Evolutionary conservation across 768 basidiomycete species (phyloP).

Genomic region (Leucosporidium creatinivorum): DNA sequence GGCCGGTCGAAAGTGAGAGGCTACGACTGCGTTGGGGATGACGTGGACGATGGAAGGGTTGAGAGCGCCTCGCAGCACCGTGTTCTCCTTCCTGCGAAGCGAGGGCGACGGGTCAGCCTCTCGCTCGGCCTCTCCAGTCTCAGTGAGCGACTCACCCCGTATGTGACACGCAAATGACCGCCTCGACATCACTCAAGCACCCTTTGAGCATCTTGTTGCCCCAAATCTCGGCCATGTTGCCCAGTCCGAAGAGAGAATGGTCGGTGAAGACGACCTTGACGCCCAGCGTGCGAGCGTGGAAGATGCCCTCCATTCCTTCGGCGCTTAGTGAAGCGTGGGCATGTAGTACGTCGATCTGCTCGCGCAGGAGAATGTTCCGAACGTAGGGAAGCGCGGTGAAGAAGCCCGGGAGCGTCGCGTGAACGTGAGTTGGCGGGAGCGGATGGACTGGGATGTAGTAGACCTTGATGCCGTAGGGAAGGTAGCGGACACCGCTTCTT

Average conservation of each 20-base stretch:
- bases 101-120: background rate
- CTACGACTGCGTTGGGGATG: slow-evolving; percentile 84
- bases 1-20: slow-evolving; percentile 73
- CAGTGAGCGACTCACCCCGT: slow-evolving; percentile 60
- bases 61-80: slow-evolving; percentile 74
- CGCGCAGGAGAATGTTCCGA: slow-evolving; percentile 76
- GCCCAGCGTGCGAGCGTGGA: slow-evolving; percentile 79
- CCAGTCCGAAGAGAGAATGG: slow-evolving; percentile 92
- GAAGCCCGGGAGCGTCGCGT: slow-evolving; percentile 90
- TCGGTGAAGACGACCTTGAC: slow-evolving; percentile 92
- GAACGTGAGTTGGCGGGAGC: slow-evolving; percentile 68
- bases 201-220: slow-evolving; percentile 91
- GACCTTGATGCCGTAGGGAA: slow-evolving; percentile 77
- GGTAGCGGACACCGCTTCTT: slow-evolving; percentile 82
- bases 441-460: slow-evolving; percentile 76
- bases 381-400: slow-evolving; percentile 87
- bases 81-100: slow-evolving; percentile 79
- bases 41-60: slow-evolving; percentile 70
- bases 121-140: background rate
- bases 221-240: slow-evolving; percentile 90
- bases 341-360: slow-evolving; percentile 78
- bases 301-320: slow-evolving; percentile 82
- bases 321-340: slow-evolving; percentile 85
- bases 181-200: slow-evolving; percentile 81
- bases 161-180: slow-evolving; percentile 91